These are phyloP conservation scores for Sarocladiaceae sp. DNA, from an alignment of 2,329 filamentous ascomycete species.

Conservation along the genomic window DNA sequence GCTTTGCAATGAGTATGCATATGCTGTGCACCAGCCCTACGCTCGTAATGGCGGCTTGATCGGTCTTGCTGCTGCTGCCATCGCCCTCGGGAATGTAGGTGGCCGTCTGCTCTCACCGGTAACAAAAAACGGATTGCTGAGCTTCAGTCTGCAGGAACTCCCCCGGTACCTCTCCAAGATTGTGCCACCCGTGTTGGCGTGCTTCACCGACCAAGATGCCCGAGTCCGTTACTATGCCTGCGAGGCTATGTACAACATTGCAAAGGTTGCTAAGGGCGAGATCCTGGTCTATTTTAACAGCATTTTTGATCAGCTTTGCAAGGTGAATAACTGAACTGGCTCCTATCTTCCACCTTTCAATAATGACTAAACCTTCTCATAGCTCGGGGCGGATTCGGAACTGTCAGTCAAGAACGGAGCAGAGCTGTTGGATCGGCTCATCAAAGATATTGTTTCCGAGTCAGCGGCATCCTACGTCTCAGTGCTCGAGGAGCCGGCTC, in stretches of 20 bases:
- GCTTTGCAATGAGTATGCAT: constrained; percentile 95
- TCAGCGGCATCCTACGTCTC: constrained; percentile 94
- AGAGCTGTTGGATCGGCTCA: constrained; percentile 86
- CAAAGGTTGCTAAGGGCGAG: constrained; percentile 97
- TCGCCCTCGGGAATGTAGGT: constrained; percentile 86
- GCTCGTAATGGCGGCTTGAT: constrained; percentile 95
- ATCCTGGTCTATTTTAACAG: constrained; percentile 97
- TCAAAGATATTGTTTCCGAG: constrained; percentile 95
- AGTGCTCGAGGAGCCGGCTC: constrained; percentile 62
- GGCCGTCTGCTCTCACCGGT: not conserved
- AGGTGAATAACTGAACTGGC: constrained; percentile 51
- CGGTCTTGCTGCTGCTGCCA: constrained; percentile 89
- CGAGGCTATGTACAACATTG: constrained; percentile 99
- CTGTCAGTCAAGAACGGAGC: constrained; percentile 97
- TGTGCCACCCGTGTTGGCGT: constrained; percentile 92
- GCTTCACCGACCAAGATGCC: constrained; percentile 97
- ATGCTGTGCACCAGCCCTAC: constrained; percentile 94
- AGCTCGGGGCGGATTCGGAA: constrained; percentile 95
- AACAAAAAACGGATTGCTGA: not conserved
- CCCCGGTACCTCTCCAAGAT: constrained; percentile 90
- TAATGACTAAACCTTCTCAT: constrained; percentile 11
- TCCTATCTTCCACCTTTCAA: not conserved
- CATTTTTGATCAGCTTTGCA: constrained; percentile 95
- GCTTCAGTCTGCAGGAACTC: constrained; percentile 60
- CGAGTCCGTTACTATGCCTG: constrained; percentile 97